Evolutionary conservation across 1,139 yeast genomes (phyloP).

Genomic region (Yamadazyma jaroonii): DNA sequence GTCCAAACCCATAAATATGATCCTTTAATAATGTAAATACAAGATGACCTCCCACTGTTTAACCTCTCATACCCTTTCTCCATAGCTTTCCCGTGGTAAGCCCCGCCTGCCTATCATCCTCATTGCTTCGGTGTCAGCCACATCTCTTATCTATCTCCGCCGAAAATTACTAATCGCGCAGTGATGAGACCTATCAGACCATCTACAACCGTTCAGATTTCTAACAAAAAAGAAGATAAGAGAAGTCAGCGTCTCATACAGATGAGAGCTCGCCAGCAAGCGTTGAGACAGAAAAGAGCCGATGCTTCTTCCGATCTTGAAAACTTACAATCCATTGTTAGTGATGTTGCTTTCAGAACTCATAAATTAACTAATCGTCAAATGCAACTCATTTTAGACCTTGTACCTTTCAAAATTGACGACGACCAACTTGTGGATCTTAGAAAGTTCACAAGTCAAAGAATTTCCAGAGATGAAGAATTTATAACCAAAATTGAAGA

Average conservation of each 20-base stretch:
- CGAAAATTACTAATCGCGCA: background rate
- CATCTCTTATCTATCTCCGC: background rate
- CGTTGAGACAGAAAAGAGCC: background rate
- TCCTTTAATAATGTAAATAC: too few species aligned
- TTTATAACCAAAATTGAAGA: background rate
- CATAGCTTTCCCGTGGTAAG: too few species aligned
- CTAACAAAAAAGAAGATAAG: background rate
- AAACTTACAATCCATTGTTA: background rate
- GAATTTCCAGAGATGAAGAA: background rate
- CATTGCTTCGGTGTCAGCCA: background rate
- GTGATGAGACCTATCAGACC: background rate
- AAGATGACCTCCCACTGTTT: too few species aligned
- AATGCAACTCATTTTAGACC: background rate
- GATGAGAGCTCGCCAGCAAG: background rate
- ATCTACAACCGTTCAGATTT: background rate
- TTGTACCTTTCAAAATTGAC: background rate
- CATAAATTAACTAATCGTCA: background rate
- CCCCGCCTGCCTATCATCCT: background rate
- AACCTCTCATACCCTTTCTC: too few species aligned
- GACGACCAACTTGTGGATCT: background rate
- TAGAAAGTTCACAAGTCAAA: background rate
- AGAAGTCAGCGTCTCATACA: background rate
- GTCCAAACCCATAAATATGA: too few species aligned
- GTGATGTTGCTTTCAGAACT: background rate
- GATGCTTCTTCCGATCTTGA: background rate